Conservation (phyloP, 495 filamentous ascomycete species). For the Penicillium riverlandense region DNA sequence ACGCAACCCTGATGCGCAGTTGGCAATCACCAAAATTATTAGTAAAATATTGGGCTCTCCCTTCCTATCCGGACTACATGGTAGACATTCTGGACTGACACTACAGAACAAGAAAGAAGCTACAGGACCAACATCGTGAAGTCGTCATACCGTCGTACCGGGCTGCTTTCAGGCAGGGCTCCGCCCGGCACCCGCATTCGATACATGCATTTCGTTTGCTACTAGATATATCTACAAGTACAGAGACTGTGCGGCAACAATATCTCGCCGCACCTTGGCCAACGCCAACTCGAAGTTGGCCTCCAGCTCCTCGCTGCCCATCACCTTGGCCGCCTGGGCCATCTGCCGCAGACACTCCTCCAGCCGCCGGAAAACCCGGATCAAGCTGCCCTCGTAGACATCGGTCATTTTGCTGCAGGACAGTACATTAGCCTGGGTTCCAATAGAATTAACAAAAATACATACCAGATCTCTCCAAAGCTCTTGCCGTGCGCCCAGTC, state of each 20-base stretch:
- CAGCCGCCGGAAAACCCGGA: constrained; percentile 88
- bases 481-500: constrained; percentile 89
- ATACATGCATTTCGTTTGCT: too few relatives aligned
- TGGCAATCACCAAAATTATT: not conserved
- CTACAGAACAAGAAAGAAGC: too few relatives aligned
- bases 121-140: too few relatives aligned
- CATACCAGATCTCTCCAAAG: constrained; percentile 94
- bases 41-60: too few relatives aligned
- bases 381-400: constrained; percentile 91
- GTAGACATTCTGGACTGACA: too few relatives aligned
- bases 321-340: constrained; percentile 92
- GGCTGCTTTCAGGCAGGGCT: too few relatives aligned
- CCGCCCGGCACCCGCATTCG: too few relatives aligned
- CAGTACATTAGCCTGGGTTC: constrained; percentile 2
- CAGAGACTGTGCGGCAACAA: constrained; percentile 86
- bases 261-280: constrained; percentile 78
- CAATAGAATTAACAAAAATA: not conserved
- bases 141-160: too few relatives aligned
- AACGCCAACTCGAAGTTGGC: constrained; percentile 81
- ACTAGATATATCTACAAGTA: constrained; percentile 54
- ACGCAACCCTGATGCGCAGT: constrained; percentile 26
- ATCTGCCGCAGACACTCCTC: constrained; percentile 97
- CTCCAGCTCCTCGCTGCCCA: constrained; percentile 92
- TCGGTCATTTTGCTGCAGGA: constrained; percentile 86
- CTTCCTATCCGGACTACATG: too few relatives aligned